A percentile compares a stretch with the other conserved stretches of the same genome.
These are phyloP conservation scores for Phytopythium boreale DNA, from an alignment of 352 stramenopile species.

Conservation along the genomic window DNA sequence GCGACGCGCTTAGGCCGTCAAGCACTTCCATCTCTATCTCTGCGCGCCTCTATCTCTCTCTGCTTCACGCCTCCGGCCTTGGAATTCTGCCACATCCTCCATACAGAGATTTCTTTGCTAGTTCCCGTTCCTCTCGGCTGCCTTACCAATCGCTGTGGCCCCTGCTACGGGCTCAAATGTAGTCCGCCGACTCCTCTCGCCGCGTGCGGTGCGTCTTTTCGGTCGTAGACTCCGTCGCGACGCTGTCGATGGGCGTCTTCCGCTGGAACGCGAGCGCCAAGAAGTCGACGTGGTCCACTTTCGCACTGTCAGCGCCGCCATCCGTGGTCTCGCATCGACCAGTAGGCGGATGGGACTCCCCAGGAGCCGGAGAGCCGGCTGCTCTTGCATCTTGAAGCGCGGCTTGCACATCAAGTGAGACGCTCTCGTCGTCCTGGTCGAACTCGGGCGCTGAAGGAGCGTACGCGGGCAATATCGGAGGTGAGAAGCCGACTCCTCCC, in stretches of 20 bases:
- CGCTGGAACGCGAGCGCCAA: slow-evolving; percentile 48
- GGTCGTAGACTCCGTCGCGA: not conserved
- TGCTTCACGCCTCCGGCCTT: too few relatives aligned
- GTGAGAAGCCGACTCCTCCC: slow-evolving; percentile 7
- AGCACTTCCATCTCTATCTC: too few relatives aligned
- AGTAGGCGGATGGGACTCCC: not conserved
- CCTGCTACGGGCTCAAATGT: not conserved
- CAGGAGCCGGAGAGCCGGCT: too few relatives aligned
- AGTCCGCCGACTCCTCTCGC: slow-evolving; percentile 14
- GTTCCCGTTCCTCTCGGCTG: too few relatives aligned
- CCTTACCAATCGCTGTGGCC: too few relatives aligned
- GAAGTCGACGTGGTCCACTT: slow-evolving; percentile 27
- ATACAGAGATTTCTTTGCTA: too few relatives aligned
- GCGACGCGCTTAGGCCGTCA: too few relatives aligned
- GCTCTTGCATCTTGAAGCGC: slow-evolving; percentile 3
- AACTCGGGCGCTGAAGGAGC: slow-evolving; percentile 26
- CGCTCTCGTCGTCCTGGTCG: slow-evolving; percentile 5
- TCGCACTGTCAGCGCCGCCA: not conserved
- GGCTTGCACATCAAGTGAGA: not conserved
- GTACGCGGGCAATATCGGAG: slow-evolving; percentile 14
- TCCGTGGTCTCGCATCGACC: slow-evolving; percentile 10
- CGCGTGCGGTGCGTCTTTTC: slow-evolving; percentile 25
- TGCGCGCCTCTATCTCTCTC: not conserved
- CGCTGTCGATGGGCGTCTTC: slow-evolving; percentile 7
- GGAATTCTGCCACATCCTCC: too few relatives aligned